Conservation (phyloP, 139 green algal species). For the Zygnema circumcarinatum region DNA sequence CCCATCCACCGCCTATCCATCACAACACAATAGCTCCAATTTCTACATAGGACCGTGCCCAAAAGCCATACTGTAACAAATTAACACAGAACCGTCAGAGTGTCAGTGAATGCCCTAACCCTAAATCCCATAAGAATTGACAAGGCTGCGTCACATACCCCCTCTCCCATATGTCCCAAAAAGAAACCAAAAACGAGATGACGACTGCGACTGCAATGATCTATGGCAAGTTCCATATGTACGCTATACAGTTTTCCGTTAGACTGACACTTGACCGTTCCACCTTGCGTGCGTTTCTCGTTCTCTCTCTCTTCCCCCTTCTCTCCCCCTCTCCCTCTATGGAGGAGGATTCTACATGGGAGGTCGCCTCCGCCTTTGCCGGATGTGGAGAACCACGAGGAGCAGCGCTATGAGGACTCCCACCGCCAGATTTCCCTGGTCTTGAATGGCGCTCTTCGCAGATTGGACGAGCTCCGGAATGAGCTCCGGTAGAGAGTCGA, state of each 20-base stretch:
- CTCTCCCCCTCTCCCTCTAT: background rate
- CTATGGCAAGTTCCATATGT: background rate
- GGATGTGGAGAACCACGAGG: slow-evolving; percentile 13
- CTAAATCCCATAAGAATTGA: background rate
- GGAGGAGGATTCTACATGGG: background rate
- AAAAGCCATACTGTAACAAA: background rate
- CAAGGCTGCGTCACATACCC: background rate
- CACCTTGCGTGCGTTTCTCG: background rate
- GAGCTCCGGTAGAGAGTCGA: slow-evolving; percentile 5
- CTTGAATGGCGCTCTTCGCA: background rate
- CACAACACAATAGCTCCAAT: too few relatives aligned
- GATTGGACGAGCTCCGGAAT: background rate
- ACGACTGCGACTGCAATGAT: background rate
- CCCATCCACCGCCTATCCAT: too few relatives aligned
- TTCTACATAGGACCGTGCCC: background rate
- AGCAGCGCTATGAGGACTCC: slow-evolving; percentile 4
- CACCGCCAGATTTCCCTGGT: slow-evolving; percentile 16
- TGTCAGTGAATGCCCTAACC: background rate
- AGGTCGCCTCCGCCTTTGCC: slow-evolving; percentile 19
- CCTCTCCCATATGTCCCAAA: background rate
- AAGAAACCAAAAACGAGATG: background rate
- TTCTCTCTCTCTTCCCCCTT: background rate
- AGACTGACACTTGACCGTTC: background rate
- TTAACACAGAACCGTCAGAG: background rate
- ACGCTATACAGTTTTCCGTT: background rate